Base-by-base conservation (phyloP, 495 filamentous ascomycete species). In the Thozetella sp. region DNA sequence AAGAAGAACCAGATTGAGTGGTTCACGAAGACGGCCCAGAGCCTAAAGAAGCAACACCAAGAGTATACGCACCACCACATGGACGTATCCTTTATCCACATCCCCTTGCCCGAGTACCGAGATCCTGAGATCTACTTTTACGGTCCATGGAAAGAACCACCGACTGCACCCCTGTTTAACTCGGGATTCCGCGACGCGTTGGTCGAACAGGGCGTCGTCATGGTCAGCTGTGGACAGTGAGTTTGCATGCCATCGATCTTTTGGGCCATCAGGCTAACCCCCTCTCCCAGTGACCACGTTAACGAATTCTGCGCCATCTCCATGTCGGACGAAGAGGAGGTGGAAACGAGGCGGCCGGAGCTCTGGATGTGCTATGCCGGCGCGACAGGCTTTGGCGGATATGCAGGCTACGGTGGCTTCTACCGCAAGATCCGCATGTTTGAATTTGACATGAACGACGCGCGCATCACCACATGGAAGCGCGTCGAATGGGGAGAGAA, bases 301-400 rank as follows among this genome's bases (percentile, higher is more conserved):
- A 99, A 99, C 67, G 95, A 98, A 62, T 97, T 96, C 71, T 99
- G 95, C 75, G 87, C 88, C 64, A 80, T 97, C 13, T 80, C 80
- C n/a, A 70, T 70, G 27, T 70, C 80, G 51, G 69, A 80, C 6
- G 67, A 79, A 57, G 80, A 72, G 59, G 43, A 48, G 20, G 43
- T 15, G n/a, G 43, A 48, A 9, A 9, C 12, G 43, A 9, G 43
- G n/a, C 86, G 87, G 56, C 87, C 88, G 1, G 87, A 87, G 17
- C 78, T 97, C n/a, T 99, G 95, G 95, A 97, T 99, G 93, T 99
- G 95, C 76, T 97, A 98, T 74, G 95, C 85, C 3, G 95, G 96
- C 48, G 95, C 88, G 17, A 78, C 81, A 30, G 95, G 95, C 0
- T 93, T 97, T 68, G 95, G 96, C 43, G 95, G 95, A 1, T 99